phyloP scores from a whole-genome alignment of 352 stramenopile species.

The Phytophthora hibernalis region DNA sequence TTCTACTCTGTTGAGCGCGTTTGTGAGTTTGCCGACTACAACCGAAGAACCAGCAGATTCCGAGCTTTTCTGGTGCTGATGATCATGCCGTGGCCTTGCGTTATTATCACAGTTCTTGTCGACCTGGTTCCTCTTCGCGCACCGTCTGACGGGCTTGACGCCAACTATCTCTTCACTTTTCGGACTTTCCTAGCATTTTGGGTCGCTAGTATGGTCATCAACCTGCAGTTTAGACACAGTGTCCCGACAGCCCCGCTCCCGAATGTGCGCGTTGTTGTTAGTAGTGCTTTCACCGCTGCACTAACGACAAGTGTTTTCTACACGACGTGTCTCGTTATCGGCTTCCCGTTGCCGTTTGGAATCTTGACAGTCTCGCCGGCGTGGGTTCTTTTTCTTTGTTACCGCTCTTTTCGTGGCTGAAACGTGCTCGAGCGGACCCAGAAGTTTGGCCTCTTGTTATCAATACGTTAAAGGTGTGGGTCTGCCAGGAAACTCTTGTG shows the following conservation, averaged over 20 bases:
- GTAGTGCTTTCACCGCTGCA: constrained; percentile 1
- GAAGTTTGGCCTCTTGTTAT: not conserved
- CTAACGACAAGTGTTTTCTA: not conserved
- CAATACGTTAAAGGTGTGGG: constrained; percentile 10
- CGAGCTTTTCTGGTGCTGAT: constrained; percentile 3
- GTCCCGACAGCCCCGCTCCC: constrained; percentile 21
- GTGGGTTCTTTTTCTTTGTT: constrained; percentile 12
- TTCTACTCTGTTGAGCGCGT: constrained; percentile 24
- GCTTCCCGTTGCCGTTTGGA: constrained; percentile 40
- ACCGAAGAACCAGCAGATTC: not conserved
- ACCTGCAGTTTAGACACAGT: constrained; percentile 21
- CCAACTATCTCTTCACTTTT: constrained; percentile 19
- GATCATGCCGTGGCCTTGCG: constrained; percentile 16
- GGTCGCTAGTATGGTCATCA: constrained; percentile 19
- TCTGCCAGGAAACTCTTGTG: constrained; percentile 4
- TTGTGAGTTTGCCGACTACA: constrained; percentile 8
- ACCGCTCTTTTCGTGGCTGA: not conserved
- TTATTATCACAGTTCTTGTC: constrained; percentile 16
- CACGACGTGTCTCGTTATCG: constrained; percentile 19
- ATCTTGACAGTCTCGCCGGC: constrained; percentile 20
- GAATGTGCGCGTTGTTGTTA: not conserved
- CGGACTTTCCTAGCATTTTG: constrained; percentile 20
- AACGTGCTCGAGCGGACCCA: constrained; percentile 9
- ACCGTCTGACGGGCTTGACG: not conserved
- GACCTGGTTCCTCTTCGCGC: constrained; percentile 20